phyloP scores from a whole-genome alignment of 2,329 filamentous ascomycete genomes.

The Fusarium armeniacum region DNA sequence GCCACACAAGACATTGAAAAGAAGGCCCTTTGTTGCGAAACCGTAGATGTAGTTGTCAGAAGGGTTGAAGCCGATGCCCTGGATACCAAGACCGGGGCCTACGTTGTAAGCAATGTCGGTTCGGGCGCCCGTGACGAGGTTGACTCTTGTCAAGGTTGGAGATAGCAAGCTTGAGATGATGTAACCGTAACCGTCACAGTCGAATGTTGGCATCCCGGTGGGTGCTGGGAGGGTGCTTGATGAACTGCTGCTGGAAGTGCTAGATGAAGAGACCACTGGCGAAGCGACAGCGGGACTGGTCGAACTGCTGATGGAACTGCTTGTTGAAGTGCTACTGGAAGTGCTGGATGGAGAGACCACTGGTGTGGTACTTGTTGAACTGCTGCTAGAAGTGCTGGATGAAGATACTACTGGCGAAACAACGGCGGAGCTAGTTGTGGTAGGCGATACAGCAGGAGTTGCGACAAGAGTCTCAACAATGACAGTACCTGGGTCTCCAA shows the following conservation, averaged over 20 bases:
- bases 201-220: conserved; percentile 26
- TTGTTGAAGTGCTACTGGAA: no score
- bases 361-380: no score
- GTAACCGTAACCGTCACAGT: conserved; percentile 34
- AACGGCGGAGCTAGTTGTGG: background rate
- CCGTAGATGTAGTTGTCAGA: conserved; percentile 46
- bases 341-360: no score
- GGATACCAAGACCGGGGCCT: conserved; percentile 21
- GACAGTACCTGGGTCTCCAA: conserved; percentile 24
- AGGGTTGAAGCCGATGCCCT: conserved; percentile 43
- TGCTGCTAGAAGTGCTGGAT: no score
- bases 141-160: conserved; percentile 21
- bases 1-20: background rate
- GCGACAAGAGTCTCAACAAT: conserved; percentile 17
- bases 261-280: no score
- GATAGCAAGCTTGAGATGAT: background rate
- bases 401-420: no score
- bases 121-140: conserved; percentile 16
- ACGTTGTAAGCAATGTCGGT: conserved; percentile 4
- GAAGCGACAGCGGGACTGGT: no score
- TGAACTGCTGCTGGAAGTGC: background rate
- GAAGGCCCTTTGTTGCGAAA: background rate
- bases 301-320: background rate
- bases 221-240: conserved; percentile 10
- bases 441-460: background rate